These are phyloP conservation scores for Pythium pyrilobum DNA, from an alignment of 352 stramenopile species.

Conservation along the genomic window DNA sequence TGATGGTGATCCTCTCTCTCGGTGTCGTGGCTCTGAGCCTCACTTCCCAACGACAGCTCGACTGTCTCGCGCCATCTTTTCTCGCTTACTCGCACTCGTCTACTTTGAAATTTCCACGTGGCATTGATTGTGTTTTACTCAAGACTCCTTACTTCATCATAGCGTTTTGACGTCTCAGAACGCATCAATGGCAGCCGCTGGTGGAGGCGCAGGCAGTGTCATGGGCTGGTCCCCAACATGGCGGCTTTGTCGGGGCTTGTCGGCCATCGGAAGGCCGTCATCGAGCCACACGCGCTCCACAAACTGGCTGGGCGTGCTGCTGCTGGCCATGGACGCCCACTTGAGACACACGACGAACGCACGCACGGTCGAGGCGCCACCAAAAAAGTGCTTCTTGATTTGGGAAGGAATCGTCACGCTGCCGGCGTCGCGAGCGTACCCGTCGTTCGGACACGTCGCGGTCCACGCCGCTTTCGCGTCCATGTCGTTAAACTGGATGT, in stretches of 20 bases:
- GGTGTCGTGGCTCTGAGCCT: no score
- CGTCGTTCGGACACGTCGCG: conserved; percentile 15
- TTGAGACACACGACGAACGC: conserved; percentile 34
- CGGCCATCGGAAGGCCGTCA: conserved; percentile 27
- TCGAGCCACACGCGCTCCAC: conserved; percentile 37
- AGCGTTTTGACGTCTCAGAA: background rate
- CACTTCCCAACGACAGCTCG: no score
- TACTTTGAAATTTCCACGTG: no score
- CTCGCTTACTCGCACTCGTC: background rate
- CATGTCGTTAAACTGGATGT: conserved; percentile 34
- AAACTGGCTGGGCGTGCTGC: conserved; percentile 21
- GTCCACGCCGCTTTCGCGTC: conserved; percentile 21
- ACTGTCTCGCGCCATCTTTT: no score
- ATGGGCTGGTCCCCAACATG: background rate
- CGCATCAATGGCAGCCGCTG: background rate
- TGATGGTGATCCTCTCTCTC: no score
- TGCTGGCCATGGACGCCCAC: conserved; percentile 17
- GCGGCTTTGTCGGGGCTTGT: conserved; percentile 22
- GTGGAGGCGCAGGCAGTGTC: background rate
- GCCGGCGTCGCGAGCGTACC: conserved; percentile 27
- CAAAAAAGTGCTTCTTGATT: conserved; percentile 29
- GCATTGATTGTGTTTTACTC: no score
- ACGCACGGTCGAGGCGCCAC: conserved; percentile 19
- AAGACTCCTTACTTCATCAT: no score
- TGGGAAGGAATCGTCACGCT: conserved; percentile 30